Evolutionary conservation across 2,329 filamentous ascomycete species (phyloP), one percentile per base, ranked within the genome.

Genomic region (Annulohypoxylon truncatum): DNA sequence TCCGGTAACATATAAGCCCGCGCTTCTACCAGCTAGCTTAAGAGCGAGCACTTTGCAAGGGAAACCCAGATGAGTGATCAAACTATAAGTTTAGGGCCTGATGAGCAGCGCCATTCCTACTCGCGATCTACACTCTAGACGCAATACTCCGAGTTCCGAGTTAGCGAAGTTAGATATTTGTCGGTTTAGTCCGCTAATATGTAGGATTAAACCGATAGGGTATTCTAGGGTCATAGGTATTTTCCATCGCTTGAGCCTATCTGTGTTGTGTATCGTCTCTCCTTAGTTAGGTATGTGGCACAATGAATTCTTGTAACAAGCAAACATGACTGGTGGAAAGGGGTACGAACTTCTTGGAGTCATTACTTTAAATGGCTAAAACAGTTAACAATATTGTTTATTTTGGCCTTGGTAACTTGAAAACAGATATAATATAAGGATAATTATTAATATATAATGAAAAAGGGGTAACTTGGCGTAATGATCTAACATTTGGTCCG

Each of bases 21-120:
- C 50, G 51, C 58, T 48, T 42, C 52, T 40, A 46, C 15, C 18
- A 38, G 15, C 22, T 58, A 61, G 40, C 29, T 65, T 55, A 48
- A 33, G 44, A 42, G 44, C 33, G 28, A 31, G 46, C 44, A 26
- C 33, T 35, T 46, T 55, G 46, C 26, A 13, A 46, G 65, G 57
- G 24, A 51, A 40, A 24, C 29, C 52, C 50, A 46, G 59, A 61
- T 50, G 59, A 59, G 35, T 38, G 10, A 26, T 54, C 13, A 44
- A 33, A 26, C 31, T 46, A 33, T 3, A 20, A 29, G 31, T 20
- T 40, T 61, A 18, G 28, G 48, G 31, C 12, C 18, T 22, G 9
- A 38, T 20, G 15, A 50, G 20, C 18, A 50, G 15, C 42, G n/a
- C 31, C n/a, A 24, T 51, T 20, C 22, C 20, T 55, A 24, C 15